Evolutionary conservation across 108 stramenopile species (phyloP).

Genomic region (Cyclotella cryptica): DNA sequence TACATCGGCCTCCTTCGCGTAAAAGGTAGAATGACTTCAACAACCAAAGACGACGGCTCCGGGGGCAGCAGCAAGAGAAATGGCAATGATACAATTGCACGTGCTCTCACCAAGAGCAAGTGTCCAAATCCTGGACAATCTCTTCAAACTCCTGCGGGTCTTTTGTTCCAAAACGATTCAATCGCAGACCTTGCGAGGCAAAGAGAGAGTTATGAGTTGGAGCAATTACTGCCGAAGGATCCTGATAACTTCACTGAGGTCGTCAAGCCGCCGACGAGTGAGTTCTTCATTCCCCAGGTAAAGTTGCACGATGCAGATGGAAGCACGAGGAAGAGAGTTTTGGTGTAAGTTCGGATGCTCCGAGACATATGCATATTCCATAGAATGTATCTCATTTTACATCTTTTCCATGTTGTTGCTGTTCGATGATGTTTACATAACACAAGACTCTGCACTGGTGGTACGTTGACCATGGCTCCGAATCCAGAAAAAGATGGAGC

Average conservation of each 20-base stretch:
- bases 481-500: slow-evolving; percentile 69
- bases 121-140: slow-evolving; percentile 14
- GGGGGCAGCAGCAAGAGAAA: not conserved
- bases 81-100: not conserved
- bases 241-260: slow-evolving; percentile 41
- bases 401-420: not conserved
- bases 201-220: slow-evolving; percentile 6
- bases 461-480: slow-evolving; percentile 85
- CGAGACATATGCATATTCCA: not conserved
- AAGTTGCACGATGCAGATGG: slow-evolving; percentile 62
- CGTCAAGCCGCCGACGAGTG: slow-evolving; percentile 30
- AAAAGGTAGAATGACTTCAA: not conserved
- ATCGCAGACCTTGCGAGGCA: not conserved
- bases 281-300: slow-evolving; percentile 71
- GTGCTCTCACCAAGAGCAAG: not conserved
- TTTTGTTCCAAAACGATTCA: slow-evolving; percentile 29
- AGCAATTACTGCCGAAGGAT: slow-evolving; percentile 37
- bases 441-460: slow-evolving; percentile 82
- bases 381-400: not conserved
- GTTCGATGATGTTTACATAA: slow-evolving; percentile 20
- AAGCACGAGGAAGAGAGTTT: slow-evolving; percentile 41
- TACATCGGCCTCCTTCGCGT: too few relatives aligned
- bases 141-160: slow-evolving; percentile 36
- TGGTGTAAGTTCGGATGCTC: slow-evolving; percentile 19
- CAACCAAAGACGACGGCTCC: not conserved